Percentiles rank a stretch among this genome's conserved stretches.
Evolutionary conservation across 257 asterid species (phyloP).

Genomic region (Forsythia viridissima): DNA sequence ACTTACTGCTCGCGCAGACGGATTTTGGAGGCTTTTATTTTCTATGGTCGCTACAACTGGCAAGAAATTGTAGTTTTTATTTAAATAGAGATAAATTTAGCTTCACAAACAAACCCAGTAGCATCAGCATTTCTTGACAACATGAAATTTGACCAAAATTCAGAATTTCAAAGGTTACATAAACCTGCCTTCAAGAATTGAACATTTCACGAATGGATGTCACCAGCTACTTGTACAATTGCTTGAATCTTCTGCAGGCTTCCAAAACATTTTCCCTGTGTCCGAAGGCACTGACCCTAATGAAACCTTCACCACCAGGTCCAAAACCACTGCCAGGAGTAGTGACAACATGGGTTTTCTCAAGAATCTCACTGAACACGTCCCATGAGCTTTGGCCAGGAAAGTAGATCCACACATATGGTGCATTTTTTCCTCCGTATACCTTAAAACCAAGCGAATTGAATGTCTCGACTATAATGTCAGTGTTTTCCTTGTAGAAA

Average conservation of each 20-base stretch:
- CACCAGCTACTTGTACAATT: conserved; percentile 64
- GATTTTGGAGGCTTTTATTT: neutral
- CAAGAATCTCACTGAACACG: conserved; percentile 87
- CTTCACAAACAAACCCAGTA: neutral
- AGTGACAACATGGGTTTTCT: conserved; percentile 91
- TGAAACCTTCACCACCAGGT: conserved; percentile 94
- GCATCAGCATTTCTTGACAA: neutral
- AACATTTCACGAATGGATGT: neutral
- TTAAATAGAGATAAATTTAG: neutral
- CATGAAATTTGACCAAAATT: neutral
- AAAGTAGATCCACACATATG: conserved; percentile 91
- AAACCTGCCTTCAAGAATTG: neutral
- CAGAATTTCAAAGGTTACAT: neutral
- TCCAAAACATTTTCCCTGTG: conserved; percentile 85
- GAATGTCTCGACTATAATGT: conserved; percentile 79
- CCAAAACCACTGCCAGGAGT: conserved; percentile 99
- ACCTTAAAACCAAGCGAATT: conserved; percentile 86
- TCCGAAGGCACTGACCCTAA: conserved; percentile 92
- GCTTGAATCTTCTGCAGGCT: conserved; percentile 95
- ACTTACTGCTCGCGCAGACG: no score
- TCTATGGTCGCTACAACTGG: neutral
- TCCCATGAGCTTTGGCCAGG: conserved; percentile 97
- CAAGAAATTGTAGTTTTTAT: neutral
- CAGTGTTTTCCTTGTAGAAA: conserved; percentile 90
- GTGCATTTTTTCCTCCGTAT: conserved; percentile 97